Evolutionary conservation across 352 stramenopile genomes (phyloP), one percentile per base, ranked within the genome.

Genomic region (Globisporangium solare): DNA sequence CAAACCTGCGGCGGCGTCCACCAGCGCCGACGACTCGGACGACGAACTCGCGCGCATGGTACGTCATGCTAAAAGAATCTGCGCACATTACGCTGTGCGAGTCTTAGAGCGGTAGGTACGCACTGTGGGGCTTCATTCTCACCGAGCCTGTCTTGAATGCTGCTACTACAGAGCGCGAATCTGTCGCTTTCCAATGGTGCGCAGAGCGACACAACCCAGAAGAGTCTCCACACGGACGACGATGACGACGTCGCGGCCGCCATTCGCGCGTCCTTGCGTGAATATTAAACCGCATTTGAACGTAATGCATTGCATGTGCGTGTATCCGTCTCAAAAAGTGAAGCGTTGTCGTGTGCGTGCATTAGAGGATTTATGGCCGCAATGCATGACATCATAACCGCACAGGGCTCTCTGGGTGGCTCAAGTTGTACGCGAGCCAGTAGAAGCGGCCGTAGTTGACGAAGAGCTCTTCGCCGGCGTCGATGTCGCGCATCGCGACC

Each of bases 371-470:
- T 35, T 35, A 35, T 35, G 27, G 7, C 27, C 27, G 5, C 5
- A 35, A 27, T 27, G 6, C 27, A 35, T 43, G 3, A 10, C 18
- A 43, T 15, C 39, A 43, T n/a, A 2, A 43, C 39, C 39, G 39
- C 13, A 91, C 69, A 24, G 76, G 77, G 37, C 67, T 74, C 27
- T 75, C 68, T 11, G 74, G 74, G 45, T 88, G 74, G 59, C 82
- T 65, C 37, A 91, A 63, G 58, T 91, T 91, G 69, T 88, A 87
- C 14, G 70, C 80, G 37, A 91, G 47, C 83, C 83, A 94, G 64
- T 94, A 94, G 18, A 87, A 70, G 31, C 90, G 86, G 3, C 84
- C 84, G 54, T 94, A 94, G 61, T 92, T 74, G 17, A 85, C 84
- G 55, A 80, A 94, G 24, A 94, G 60, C 63, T 94, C 84, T 51